These are phyloP conservation scores for Chlorella sp. DNA, from an alignment of 139 green algal genomes.

Conservation along the genomic window DNA sequence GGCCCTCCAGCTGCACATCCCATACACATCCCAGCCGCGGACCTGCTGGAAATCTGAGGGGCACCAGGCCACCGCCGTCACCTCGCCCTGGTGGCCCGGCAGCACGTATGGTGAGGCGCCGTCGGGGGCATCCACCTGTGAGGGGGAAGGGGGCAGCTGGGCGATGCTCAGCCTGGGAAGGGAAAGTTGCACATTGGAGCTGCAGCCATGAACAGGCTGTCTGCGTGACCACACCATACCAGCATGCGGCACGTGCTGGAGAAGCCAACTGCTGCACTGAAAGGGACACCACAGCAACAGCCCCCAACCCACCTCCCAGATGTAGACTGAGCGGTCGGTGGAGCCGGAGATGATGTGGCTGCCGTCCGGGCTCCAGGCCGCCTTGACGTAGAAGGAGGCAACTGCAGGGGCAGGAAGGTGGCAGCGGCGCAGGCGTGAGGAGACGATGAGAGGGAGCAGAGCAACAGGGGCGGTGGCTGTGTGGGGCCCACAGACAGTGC, in stretches of 20 bases:
- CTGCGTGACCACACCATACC: too few relatives aligned
- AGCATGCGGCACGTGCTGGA: too few relatives aligned
- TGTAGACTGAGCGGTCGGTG: conserved; percentile 63
- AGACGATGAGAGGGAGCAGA: background rate
- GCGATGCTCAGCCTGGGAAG: too few relatives aligned
- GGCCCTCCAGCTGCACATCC: too few relatives aligned
- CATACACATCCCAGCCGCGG: too few relatives aligned
- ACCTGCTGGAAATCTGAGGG: conserved; percentile 54
- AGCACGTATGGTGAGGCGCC: conserved; percentile 52
- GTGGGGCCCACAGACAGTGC: too few relatives aligned
- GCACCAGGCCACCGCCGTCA: conserved; percentile 83
- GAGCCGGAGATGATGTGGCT: conserved; percentile 70
- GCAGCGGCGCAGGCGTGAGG: background rate
- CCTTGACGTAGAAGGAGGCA: conserved; percentile 81
- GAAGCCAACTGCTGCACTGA: too few relatives aligned
- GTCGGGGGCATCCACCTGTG: conserved; percentile 55
- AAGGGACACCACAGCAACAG: too few relatives aligned
- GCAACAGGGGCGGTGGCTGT: too few relatives aligned
- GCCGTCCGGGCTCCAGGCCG: conserved; percentile 70
- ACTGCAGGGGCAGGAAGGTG: background rate
- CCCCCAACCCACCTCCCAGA: conserved; percentile 69
- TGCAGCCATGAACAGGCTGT: too few relatives aligned
- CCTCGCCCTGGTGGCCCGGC: conserved; percentile 71
- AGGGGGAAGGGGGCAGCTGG: too few relatives aligned
- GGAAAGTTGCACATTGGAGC: too few relatives aligned